These are phyloP conservation scores for Xylariaceae sp. DNA, from an alignment of 2,329 filamentous ascomycete genomes.

Conservation along the genomic window DNA sequence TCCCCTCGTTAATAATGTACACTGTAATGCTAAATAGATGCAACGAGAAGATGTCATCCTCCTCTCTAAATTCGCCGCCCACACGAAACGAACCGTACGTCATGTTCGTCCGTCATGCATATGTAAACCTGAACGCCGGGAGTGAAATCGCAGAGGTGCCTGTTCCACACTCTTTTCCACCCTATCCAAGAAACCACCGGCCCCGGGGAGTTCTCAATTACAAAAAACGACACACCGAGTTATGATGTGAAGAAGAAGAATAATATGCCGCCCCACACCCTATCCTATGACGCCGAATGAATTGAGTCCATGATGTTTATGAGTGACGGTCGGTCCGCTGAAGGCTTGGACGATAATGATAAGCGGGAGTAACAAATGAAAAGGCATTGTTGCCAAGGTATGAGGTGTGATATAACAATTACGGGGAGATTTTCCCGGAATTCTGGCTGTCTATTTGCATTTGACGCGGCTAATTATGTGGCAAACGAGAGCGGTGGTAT, in stretches of 20 bases:
- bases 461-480: constrained; percentile 9
- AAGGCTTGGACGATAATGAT: constrained; percentile 19
- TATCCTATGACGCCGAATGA: constrained; percentile 21
- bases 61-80: too few relatives aligned
- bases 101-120: constrained; percentile 25
- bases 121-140: constrained; percentile 27
- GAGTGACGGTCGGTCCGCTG: constrained; percentile 1
- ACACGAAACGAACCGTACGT: too few relatives aligned
- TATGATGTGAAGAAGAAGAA: constrained; percentile 14
- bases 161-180: constrained; percentile 18
- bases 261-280: constrained; percentile 24
- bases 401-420: not conserved
- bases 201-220: too few relatives aligned
- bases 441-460: too few relatives aligned
- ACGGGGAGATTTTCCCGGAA: too few relatives aligned
- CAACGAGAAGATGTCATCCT: too few relatives aligned
- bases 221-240: too few relatives aligned
- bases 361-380: constrained; percentile 15
- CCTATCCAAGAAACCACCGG: constrained; percentile 12
- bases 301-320: constrained; percentile 18
- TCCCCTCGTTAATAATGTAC: too few relatives aligned
- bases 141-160: constrained; percentile 18
- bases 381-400: constrained; percentile 12
- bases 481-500: constrained; percentile 8
- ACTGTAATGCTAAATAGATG: too few relatives aligned